A percentile compares a stretch with the other conserved stretches of the same genome.
Conservation (phyloP, 2,329 filamentous ascomycete genomes). For the Xylaria sp. region DNA sequence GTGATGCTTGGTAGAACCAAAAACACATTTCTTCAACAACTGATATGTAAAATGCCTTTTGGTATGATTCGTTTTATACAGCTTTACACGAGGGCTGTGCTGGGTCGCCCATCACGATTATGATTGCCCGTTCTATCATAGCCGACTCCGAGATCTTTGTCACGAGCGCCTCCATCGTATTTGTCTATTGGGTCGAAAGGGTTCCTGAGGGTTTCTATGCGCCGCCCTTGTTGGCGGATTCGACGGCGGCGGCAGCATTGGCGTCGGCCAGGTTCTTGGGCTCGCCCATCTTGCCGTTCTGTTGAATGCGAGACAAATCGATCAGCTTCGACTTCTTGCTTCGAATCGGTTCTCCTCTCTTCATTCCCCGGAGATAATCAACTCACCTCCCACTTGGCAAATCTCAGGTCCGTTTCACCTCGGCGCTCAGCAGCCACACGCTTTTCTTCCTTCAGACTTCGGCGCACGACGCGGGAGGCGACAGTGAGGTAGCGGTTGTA, state of each 20-base stretch:
- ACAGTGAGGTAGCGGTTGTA: constrained; percentile 99
- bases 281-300: constrained; percentile 98
- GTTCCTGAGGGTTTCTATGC: constrained; percentile 42
- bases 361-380: constrained; percentile 1
- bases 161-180: constrained; percentile 26
- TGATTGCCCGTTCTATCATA: constrained; percentile 37
- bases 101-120: constrained; percentile 29
- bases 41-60: constrained; percentile 34
- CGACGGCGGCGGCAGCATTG: constrained; percentile 56
- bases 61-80: constrained; percentile 46
- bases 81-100: constrained; percentile 44
- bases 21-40: constrained; percentile 17
- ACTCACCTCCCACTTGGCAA: constrained; percentile 95
- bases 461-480: constrained; percentile 92
- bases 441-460: constrained; percentile 95
- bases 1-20: not conserved
- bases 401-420: constrained; percentile 87
- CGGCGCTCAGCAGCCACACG: constrained; percentile 87
- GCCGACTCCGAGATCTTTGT: constrained; percentile 28
- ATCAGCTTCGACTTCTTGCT: constrained; percentile 48
- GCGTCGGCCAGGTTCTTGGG: constrained; percentile 74
- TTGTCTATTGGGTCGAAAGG: constrained; percentile 32
- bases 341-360: constrained; percentile 10
- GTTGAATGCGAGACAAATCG: constrained; percentile 51
- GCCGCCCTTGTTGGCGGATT: constrained; percentile 52